Conservation (phyloP, 139 green algal genomes). For the Chlorella sp. region DNA sequence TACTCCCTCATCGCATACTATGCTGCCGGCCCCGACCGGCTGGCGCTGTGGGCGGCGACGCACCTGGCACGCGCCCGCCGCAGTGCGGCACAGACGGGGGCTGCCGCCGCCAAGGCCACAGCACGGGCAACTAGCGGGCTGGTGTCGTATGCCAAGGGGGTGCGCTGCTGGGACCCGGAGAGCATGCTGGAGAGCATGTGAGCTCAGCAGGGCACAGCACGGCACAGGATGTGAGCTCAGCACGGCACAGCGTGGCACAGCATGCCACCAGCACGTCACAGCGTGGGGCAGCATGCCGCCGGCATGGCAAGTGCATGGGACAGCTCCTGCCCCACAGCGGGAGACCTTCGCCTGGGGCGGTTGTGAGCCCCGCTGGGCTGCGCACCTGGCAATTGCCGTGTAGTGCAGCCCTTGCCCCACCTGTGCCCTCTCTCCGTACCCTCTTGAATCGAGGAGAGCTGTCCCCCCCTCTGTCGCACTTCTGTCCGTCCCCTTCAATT, state of each 20-base stretch:
- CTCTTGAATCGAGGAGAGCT: too few species aligned
- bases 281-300: too few species aligned
- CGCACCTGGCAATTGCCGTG: too few species aligned
- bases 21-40: constrained; percentile 2
- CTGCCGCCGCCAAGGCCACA: not conserved
- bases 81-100: not conserved
- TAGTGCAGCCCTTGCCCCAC: too few species aligned
- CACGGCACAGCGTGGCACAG: too few species aligned
- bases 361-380: too few species aligned
- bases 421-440: too few species aligned
- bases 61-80: not conserved
- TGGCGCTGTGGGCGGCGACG: not conserved
- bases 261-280: not conserved
- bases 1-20: constrained; percentile 8
- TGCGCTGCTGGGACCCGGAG: constrained; percentile 22
- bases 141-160: not conserved
- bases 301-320: too few species aligned
- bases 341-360: too few species aligned
- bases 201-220: not conserved
- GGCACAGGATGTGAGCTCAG: not conserved
- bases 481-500: not conserved
- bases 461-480: too few species aligned
- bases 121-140: not conserved
- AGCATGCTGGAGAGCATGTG: constrained; percentile 30
- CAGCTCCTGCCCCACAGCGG: too few species aligned